Evolutionary conservation across 2,329 filamentous ascomycete species (phyloP), one percentile per base, ranked within the genome.

Genomic region (Nothophoma quercina): DNA sequence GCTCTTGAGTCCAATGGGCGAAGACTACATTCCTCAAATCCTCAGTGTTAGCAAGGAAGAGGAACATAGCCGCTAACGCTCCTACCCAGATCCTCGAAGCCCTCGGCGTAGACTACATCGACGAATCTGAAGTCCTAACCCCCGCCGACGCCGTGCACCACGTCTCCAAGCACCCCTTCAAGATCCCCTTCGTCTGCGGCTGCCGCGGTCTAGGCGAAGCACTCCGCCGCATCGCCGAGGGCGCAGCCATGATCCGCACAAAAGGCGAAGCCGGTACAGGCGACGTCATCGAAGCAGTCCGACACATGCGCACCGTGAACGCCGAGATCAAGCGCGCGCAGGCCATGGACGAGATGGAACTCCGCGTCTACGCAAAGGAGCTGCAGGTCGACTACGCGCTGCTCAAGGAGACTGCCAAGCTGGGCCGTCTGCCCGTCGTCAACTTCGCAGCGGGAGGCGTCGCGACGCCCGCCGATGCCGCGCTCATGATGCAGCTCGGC

Each of bases 381-480:
- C 83, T 97, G 40, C 89, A 88, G 58, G 87, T 85, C 48, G 89
- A 95, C 51, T 90, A 86, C 52, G 85, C 86, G 7, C 81, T 99
- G 56, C 84, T 99, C 26, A 89, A 88, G 75, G 87, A 96, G 81
- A 93, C 91, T 0, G 93, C 92, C 1, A 86, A 92, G 80, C 82
- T 96, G 60, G 92, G 92, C 34, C 84, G 95, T 42, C 81, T 99
- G 47, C 95, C 95, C 2, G 93, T 98, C 0, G 95, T 99, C 60
- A 98, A 98, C 82, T 98, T 99, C 67, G 95, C 95, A 0, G 95
- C 95, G 3, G 95, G 95, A n/a, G 95, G 95, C 51, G 90, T 99
- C n/a, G 95, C 95, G n/a, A 99, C 95, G 1, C 95, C 95, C 0
- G 95, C 95, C 0, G 95, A 99, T 77, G 95, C 95, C 0, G 95